Evolutionary conservation across 305 asterid species (phyloP).

Genomic region (Salvia sclarea): DNA sequence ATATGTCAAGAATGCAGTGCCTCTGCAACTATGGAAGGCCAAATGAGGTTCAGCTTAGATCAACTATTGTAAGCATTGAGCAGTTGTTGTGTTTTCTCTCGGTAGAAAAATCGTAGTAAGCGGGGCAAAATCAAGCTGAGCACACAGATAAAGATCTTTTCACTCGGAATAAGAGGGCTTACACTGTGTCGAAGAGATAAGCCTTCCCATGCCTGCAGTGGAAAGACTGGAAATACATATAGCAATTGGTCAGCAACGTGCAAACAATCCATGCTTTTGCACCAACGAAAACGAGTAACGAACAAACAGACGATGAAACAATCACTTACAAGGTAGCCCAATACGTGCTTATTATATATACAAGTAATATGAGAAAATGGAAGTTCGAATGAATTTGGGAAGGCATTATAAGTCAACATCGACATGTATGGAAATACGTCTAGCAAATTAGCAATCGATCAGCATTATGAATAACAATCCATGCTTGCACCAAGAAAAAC

Average conservation of each 20-base stretch:
- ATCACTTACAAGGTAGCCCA: not conserved
- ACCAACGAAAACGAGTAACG: not conserved
- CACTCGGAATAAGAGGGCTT: slow-evolving; percentile 34
- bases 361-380: not conserved
- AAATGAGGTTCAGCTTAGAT: too few relatives aligned
- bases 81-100: too few relatives aligned
- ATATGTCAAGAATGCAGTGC: slow-evolving; percentile 21
- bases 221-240: slow-evolving; percentile 52
- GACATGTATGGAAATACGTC: too few relatives aligned
- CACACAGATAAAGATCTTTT: not conserved
- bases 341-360: not conserved
- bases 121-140: not conserved
- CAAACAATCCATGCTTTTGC: slow-evolving; percentile 26
- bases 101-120: too few relatives aligned
- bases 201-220: slow-evolving; percentile 76
- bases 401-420: too few relatives aligned
- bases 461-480: slow-evolving; percentile 31
- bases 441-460: slow-evolving; percentile 28
- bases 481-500: slow-evolving; percentile 9
- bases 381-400: too few relatives aligned
- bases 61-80: too few relatives aligned
- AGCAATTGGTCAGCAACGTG: slow-evolving; percentile 32
- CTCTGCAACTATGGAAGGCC: slow-evolving; percentile 19
- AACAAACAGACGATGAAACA: slow-evolving; percentile 21
- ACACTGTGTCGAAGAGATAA: slow-evolving; percentile 64